Base-by-base conservation (phyloP, 352 stramenopile genomes). In the Phytophthora tubulina region DNA sequence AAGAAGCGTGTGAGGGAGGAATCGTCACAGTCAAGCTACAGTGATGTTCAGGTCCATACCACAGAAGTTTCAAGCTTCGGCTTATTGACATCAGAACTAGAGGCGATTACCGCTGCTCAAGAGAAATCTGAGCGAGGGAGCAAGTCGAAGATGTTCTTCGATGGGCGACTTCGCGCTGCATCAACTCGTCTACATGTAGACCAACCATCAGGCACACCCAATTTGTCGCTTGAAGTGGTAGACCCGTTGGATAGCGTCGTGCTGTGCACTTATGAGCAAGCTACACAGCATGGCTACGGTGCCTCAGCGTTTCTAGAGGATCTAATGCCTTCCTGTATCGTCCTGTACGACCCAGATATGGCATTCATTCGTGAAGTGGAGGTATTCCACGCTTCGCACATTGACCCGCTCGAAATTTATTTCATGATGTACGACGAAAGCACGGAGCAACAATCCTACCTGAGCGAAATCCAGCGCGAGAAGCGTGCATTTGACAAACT, bases 341-440 rank as follows among this genome's bases (percentile, higher is more conserved):
- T 99, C 14, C 70, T 99, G 49, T 99, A 99, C 72, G 97, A 99
- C 38, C 94, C 94, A 15, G 94, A 99, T 72, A 85, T 98, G 62
- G 82, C 83, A 45, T 99, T 99, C 60, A 95, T 99, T 70, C 93
- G 97, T 50, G 88, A 98, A 67, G 74, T 99, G 36, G 97, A 99
- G 70, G 89, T 99, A 11, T 98, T 98, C 53, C 84, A 97, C 59
- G 92, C 92, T 13, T 80, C 63, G 27, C 80, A 81, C 17, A 42
- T 64, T 53, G 63, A 63, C 10, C 62, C 82, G 7, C 67, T 98
- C 6, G 81, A 96, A 63, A 91, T 99, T 27, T 99, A 98, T 70
- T 99, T 99, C 58, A 92, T 99, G 74, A 83, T 98, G 53, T 99
- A 99, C 80, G 89, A 99, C 64, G 91, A 98, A 55, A 98, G 93